Percentiles rank a stretch among this genome's conserved stretches.
Evolutionary conservation across 78 protist genomes (phyloP).

Genomic region (Parvularia atlantis): DNA sequence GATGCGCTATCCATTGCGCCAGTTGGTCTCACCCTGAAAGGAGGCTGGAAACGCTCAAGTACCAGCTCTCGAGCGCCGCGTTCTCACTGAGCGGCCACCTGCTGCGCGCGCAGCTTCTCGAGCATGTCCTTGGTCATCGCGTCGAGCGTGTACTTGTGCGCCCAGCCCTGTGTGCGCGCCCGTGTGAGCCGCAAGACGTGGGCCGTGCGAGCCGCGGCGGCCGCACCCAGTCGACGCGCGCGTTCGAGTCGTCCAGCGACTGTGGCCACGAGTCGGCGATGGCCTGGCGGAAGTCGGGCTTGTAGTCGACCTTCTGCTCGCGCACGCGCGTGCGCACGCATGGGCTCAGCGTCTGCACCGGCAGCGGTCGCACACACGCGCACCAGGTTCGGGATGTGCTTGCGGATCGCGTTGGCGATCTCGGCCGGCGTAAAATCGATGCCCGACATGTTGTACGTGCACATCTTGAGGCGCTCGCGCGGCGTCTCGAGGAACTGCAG

Average conservation of each 20-base stretch:
- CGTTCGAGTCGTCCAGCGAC: conserved; percentile 42
- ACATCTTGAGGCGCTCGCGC: background rate
- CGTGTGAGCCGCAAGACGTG: no score
- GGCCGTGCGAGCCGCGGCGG: no score
- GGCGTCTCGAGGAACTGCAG: background rate
- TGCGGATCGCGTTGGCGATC: conserved; percentile 17
- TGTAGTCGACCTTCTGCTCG: conserved; percentile 17
- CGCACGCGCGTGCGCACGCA: no score
- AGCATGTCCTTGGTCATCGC: conserved; percentile 38
- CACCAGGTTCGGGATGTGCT: conserved; percentile 31
- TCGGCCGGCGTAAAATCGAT: conserved; percentile 47
- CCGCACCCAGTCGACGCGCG: conserved; percentile 51
- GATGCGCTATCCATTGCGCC: no score
- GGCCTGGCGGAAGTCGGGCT: conserved; percentile 47
- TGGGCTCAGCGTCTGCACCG: no score
- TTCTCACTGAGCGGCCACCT: no score
- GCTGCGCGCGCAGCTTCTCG: no score
- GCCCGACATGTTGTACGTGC: conserved; percentile 53
- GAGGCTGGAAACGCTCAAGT: no score
- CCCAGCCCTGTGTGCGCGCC: conserved; percentile 15
- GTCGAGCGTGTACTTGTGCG: conserved; percentile 27
- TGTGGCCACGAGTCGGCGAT: conserved; percentile 70
- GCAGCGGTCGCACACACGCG: no score
- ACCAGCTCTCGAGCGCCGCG: no score
- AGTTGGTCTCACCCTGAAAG: no score